Percentiles rank a stretch among this genome's conserved stretches.
Conservation (phyloP, 106 monocot species). For the Cymbidium sinense region DNA sequence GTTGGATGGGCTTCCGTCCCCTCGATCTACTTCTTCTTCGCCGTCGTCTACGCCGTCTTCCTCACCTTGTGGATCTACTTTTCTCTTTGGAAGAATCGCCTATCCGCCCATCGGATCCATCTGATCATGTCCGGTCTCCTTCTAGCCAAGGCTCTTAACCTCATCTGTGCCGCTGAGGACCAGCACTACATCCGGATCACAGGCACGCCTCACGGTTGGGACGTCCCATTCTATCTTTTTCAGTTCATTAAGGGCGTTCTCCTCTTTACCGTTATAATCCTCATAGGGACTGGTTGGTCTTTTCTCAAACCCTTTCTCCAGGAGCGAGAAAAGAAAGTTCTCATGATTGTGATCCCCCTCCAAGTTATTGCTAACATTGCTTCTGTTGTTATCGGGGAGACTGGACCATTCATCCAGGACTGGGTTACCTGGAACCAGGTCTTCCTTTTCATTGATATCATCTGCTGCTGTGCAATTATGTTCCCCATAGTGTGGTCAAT, state of each 20-base stretch:
- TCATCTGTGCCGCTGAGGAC: conserved; percentile 82
- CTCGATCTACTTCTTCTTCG: conserved; percentile 48
- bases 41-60: conserved; percentile 49
- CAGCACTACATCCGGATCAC: conserved; percentile 87
- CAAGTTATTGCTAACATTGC: conserved; percentile 88
- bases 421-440: conserved; percentile 91
- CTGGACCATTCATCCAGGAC: conserved; percentile 69
- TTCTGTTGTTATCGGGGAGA: conserved; percentile 78
- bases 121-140: conserved; percentile 76
- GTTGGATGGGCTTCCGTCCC: conserved; percentile 66
- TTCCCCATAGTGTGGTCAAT: conserved; percentile 97
- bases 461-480: conserved; percentile 84
- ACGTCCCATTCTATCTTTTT: conserved; percentile 85
- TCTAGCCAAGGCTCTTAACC: conserved; percentile 49
- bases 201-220: conserved; percentile 94
- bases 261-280: conserved; percentile 83
- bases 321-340: conserved; percentile 92
- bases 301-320: conserved; percentile 96
- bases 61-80: conserved; percentile 59
- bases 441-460: conserved; percentile 76
- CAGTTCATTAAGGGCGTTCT: conserved; percentile 82
- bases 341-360: conserved; percentile 90
- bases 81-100: conserved; percentile 44
- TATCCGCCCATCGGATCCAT: conserved; percentile 65
- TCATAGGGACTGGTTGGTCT: conserved; percentile 95